Percentiles rank a stretch among this genome's conserved stretches.
phyloP scores from a whole-genome alignment of 495 filamentous ascomycete species.

The Penicillium diatomitis region DNA sequence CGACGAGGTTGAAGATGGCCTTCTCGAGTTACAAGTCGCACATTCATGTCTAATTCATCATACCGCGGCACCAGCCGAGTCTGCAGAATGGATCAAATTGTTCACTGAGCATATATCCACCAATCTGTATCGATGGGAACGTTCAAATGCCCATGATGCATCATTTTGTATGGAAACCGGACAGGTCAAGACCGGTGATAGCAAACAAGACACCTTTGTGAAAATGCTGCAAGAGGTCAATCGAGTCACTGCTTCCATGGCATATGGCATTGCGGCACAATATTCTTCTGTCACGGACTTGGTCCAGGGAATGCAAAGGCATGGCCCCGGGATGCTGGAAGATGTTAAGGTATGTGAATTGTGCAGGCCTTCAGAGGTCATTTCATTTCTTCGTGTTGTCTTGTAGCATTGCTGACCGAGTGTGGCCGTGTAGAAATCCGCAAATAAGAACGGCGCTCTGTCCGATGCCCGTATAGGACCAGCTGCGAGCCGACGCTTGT shows the following conservation, averaged over 20 bases:
- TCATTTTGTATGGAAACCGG: conserved; percentile 79
- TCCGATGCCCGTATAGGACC: conserved; percentile 58
- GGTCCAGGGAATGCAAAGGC: conserved; percentile 45
- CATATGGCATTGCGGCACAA: conserved; percentile 56
- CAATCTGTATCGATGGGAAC: conserved; percentile 55
- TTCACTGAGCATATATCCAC: conserved; percentile 79
- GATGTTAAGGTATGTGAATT: conserved; percentile 40
- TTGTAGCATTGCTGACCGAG: conserved; percentile 2
- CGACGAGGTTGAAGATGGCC: conserved; percentile 62
- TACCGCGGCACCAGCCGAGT: conserved; percentile 50
- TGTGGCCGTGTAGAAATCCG: conserved; percentile 40
- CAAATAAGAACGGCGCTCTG: conserved; percentile 58
- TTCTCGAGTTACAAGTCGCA: conserved; percentile 61
- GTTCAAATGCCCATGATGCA: conserved; percentile 40
- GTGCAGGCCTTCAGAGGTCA: not conserved
- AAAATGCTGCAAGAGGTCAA: conserved; percentile 74
- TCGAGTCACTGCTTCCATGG: conserved; percentile 63
- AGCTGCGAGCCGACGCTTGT: conserved; percentile 60
- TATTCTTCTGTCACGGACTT: conserved; percentile 52
- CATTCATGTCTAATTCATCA: conserved; percentile 66
- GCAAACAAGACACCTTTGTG: conserved; percentile 57
- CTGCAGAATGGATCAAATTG: conserved; percentile 65
- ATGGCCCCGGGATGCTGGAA: conserved; percentile 53
- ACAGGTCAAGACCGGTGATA: conserved; percentile 67
- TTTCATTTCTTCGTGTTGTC: not conserved